Evolutionary conservation across 1,139 yeast genomes (phyloP).

Genomic region (Kodamaea fungicola): DNA sequence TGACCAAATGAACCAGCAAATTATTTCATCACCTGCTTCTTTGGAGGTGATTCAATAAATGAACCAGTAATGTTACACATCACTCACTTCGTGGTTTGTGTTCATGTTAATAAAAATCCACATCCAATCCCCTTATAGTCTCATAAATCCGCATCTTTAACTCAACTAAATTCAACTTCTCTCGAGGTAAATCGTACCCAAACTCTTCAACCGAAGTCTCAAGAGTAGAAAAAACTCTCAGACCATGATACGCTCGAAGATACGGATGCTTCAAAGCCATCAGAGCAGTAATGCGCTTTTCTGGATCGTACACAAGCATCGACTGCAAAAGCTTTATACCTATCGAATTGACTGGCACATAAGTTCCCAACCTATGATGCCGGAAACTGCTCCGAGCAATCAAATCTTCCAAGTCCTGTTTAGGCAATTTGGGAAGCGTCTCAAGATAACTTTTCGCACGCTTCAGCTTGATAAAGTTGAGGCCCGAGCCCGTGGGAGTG

Average conservation of each 20-base stretch:
- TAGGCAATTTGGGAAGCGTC: slow-evolving; percentile 45
- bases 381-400: slow-evolving; percentile 10
- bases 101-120: slow-evolving; percentile 1
- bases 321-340: slow-evolving; percentile 62
- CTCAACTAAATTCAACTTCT: slow-evolving; percentile 44
- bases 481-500: slow-evolving; percentile 58
- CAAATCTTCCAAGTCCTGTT: slow-evolving; percentile 9
- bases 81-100: too few relatives aligned
- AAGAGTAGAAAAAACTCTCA: slow-evolving; percentile 61
- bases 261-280: slow-evolving; percentile 70
- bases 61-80: too few relatives aligned
- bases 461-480: slow-evolving; percentile 52
- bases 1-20: too few relatives aligned
- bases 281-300: slow-evolving; percentile 58
- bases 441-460: slow-evolving; percentile 62
- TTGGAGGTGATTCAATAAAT: too few relatives aligned
- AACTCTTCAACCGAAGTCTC: slow-evolving; percentile 31
- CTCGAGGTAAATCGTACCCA: slow-evolving; percentile 57
- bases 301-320: slow-evolving; percentile 61
- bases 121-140: slow-evolving; percentile 37
- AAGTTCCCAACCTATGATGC: slow-evolving; percentile 3
- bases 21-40: too few relatives aligned
- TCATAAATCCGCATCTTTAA: slow-evolving; percentile 54
- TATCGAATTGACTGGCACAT: slow-evolving; percentile 40
- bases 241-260: slow-evolving; percentile 63